Conservation (phyloP, 2,329 filamentous ascomycete genomes). For the Aspergillus tamarii region DNA sequence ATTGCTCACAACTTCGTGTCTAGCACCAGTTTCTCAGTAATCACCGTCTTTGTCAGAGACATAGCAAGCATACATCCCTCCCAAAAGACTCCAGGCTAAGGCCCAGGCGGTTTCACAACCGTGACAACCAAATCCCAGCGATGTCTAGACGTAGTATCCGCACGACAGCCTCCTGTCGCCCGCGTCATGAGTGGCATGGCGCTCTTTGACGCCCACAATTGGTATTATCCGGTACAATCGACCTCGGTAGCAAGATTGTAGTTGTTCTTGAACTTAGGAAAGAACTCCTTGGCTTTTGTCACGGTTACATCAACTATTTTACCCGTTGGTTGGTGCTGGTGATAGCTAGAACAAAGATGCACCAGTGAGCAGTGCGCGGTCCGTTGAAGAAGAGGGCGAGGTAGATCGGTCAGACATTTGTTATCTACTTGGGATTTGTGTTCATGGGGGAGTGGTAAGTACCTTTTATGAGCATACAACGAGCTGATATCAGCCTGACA, state of each 20-base stretch:
- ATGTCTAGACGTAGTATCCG: slow-evolving; percentile 9
- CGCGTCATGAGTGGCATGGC: neutral
- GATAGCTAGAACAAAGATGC: slow-evolving; percentile 16
- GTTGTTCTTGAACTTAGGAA: slow-evolving; percentile 18
- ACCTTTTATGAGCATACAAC: no score
- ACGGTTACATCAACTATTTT: slow-evolving; percentile 19
- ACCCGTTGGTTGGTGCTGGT: slow-evolving; percentile 19
- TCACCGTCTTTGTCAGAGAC: neutral
- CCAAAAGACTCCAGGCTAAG: slow-evolving; percentile 3
- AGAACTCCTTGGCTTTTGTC: slow-evolving; percentile 13
- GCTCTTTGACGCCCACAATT: neutral
- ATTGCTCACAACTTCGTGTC: slow-evolving; percentile 6
- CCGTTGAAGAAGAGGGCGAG: slow-evolving; percentile 12
- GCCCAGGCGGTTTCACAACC: slow-evolving; percentile 3
- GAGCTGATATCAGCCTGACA: neutral
- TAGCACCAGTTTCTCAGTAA: neutral
- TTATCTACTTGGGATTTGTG: neutral
- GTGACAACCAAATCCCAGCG: slow-evolving; percentile 3
- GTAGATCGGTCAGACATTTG: slow-evolving; percentile 5
- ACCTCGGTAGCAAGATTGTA: slow-evolving; percentile 1
- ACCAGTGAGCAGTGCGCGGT: neutral
- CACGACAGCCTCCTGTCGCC: neutral
- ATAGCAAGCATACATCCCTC: neutral
- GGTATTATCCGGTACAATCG: slow-evolving; percentile 2
- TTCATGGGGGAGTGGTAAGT: neutral